Conservation (phyloP, 106 monocot species). For the Allium fistulosum region DNA sequence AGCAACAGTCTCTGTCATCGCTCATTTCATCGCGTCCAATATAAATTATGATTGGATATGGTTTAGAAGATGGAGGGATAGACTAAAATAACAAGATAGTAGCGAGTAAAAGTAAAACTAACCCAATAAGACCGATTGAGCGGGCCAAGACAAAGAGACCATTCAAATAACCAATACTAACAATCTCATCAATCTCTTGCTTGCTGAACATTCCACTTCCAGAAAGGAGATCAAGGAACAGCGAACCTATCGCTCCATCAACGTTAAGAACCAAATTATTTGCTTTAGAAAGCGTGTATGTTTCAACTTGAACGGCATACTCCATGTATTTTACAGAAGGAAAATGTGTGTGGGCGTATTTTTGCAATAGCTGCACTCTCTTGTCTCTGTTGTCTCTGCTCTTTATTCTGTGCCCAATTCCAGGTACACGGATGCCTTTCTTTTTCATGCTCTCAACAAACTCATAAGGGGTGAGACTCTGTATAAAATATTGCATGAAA, state of each 20-base stretch:
- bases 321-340: slow-evolving; percentile 95
- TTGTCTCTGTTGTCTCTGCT: slow-evolving; percentile 97
- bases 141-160: slow-evolving; percentile 95
- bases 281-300: slow-evolving; percentile 87
- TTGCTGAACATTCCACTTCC: slow-evolving; percentile 97
- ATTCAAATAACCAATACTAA: slow-evolving; percentile 90
- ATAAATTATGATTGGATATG: no score
- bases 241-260: slow-evolving; percentile 95
- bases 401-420: slow-evolving; percentile 99
- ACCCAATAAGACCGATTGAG: slow-evolving; percentile 94
- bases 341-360: slow-evolving; percentile 78
- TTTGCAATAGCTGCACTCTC: slow-evolving; percentile 86
- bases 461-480: slow-evolving; percentile 90
- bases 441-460: slow-evolving; percentile 99
- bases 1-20: no score
- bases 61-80: no score
- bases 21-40: no score
- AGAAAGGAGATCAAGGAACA: slow-evolving; percentile 91
- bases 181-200: slow-evolving; percentile 92
- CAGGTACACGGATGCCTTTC: slow-evolving; percentile 96
- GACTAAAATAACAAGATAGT: no score
- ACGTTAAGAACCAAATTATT: slow-evolving; percentile 95
- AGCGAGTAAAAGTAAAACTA: slow-evolving; percentile 7
- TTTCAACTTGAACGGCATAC: slow-evolving; percentile 94
- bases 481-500: background rate